These are phyloP conservation scores for Neurospora sp. DNA, from an alignment of 495 filamentous ascomycete genomes.

Conservation along the genomic window DNA sequence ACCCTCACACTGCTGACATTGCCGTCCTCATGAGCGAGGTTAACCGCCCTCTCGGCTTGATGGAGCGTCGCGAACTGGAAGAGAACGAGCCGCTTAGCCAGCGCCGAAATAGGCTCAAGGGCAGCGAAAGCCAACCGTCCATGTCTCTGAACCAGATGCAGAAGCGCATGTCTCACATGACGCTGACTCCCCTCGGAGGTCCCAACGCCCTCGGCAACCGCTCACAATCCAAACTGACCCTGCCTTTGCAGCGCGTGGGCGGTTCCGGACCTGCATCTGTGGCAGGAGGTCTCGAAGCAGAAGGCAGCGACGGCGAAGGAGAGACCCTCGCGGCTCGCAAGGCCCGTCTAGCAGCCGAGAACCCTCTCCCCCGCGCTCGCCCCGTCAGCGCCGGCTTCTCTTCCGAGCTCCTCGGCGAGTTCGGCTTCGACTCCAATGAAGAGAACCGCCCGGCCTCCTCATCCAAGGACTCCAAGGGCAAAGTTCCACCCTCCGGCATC, in stretches of 20 bases:
- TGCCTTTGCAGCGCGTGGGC: constrained; percentile 8
- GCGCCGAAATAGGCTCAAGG: constrained; percentile 68
- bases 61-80: constrained; percentile 77
- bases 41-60: constrained; percentile 66
- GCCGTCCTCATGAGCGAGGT: constrained; percentile 40
- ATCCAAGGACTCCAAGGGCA: constrained; percentile 1
- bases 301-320: constrained; percentile 43
- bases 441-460: constrained; percentile 4
- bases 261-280: constrained; percentile 1
- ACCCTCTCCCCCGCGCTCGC: constrained; percentile 39
- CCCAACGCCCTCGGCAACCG: constrained; percentile 6
- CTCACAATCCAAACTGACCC: constrained; percentile 16
- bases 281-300: constrained; percentile 1
- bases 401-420: constrained; percentile 64
- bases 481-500: constrained; percentile 12
- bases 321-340: constrained; percentile 74
- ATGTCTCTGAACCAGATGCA: constrained; percentile 15
- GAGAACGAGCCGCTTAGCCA: constrained; percentile 82
- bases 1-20: constrained; percentile 28
- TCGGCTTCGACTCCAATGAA: constrained; percentile 40
- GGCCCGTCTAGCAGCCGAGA: constrained; percentile 52
- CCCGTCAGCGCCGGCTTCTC: constrained; percentile 68
- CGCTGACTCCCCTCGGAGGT: constrained; percentile 15
- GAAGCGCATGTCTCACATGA: constrained; percentile 34
- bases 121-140: constrained; percentile 26